Base-by-base conservation (phyloP, 495 filamentous ascomycete species). In the Hamigera avellanea region DNA sequence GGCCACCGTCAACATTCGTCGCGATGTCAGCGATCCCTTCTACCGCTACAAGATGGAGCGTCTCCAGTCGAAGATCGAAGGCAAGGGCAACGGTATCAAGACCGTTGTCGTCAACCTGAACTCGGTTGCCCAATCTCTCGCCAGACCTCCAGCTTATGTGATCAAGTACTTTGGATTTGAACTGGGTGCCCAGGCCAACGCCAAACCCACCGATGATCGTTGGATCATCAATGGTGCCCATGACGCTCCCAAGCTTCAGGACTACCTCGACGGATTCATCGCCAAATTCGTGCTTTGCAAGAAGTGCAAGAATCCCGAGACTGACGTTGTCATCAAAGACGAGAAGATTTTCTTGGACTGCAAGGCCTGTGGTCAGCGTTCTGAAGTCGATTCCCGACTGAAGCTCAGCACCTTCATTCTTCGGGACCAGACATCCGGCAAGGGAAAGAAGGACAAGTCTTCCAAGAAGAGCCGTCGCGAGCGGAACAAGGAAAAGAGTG, bases 151-250 rank as follows among this genome's bases (percentile, higher is more conserved):
- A 39, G 70, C 83, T 45, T 94, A 95, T 53, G 76, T 98, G 52
- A 95, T 98, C 79, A 98, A 98, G 69, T 98, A 95, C 72, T 98
- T 98, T 56, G 91, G 93, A 42, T 98, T 98, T 54, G 91, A 98
- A 63, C 78, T 98, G 14, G 91, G 91, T 52, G 91, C 91, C 39
- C 91, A 96, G 66, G 95, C 93, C 66, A 98, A 95, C 61, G 88
- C 81, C 43, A 91, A 95, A 61, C 91, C 91, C 36, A 73, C 83
- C 23, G 91, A 98, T 63, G 91, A 98, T 59, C 91, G 91, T 51
- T 98, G 93, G 85, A 98, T 98, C 66, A 95, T 98, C 72, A 98
- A 98, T 66, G 91, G 91, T 60, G 86, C 91, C 43, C 91, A 98
- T 61, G 91, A 98, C 44, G 79, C 91, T 40, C 52, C 69, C 56